A percentile compares a stretch with the other conserved stretches of the same genome.
These are phyloP conservation scores for Violaceomyces palustris DNA, from an alignment of 1,284 basidiomycete species.

Conservation along the genomic window DNA sequence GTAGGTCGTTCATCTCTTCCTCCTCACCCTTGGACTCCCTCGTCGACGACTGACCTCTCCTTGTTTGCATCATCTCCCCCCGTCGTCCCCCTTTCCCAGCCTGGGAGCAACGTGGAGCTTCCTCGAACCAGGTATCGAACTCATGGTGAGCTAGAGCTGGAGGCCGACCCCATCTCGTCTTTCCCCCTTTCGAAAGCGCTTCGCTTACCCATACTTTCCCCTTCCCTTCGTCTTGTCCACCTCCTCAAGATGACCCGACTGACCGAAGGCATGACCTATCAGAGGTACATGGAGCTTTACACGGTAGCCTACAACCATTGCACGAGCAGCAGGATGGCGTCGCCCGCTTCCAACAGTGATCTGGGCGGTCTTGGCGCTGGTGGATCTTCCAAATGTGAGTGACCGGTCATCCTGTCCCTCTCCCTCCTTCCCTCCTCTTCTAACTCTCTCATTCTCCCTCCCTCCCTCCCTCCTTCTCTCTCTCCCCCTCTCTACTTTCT, in stretches of 20 bases:
- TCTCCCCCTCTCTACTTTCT: too few species aligned
- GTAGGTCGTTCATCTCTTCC: too few species aligned
- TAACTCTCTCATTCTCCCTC: too few species aligned
- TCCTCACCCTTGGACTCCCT: too few species aligned
- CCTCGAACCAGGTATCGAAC: conserved; percentile 71
- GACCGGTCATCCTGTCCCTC: conserved; percentile 12
- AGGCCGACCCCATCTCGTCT: not conserved
- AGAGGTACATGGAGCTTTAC: conserved; percentile 87
- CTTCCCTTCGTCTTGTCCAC: conserved; percentile 8
- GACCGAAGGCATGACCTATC: conserved; percentile 80
- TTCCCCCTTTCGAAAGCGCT: not conserved
- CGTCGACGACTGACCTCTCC: too few species aligned
- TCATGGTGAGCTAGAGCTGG: conserved; percentile 35
- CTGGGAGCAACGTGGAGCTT: conserved; percentile 82
- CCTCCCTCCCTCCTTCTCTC: too few species aligned
- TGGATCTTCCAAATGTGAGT: too few species aligned
- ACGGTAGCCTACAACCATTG: conserved; percentile 91
- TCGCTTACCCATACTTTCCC: not conserved
- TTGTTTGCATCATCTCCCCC: too few species aligned
- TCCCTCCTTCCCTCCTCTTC: too few species aligned
- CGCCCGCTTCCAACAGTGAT: conserved; percentile 7
- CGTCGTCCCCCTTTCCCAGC: too few species aligned
- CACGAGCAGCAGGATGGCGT: conserved; percentile 75
- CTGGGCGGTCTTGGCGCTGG: conserved; percentile 11
- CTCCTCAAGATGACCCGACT: conserved; percentile 53